These are phyloP conservation scores for Wickerhamiella nectarea DNA, from an alignment of 805 yeast species.

Conservation along the genomic window DNA sequence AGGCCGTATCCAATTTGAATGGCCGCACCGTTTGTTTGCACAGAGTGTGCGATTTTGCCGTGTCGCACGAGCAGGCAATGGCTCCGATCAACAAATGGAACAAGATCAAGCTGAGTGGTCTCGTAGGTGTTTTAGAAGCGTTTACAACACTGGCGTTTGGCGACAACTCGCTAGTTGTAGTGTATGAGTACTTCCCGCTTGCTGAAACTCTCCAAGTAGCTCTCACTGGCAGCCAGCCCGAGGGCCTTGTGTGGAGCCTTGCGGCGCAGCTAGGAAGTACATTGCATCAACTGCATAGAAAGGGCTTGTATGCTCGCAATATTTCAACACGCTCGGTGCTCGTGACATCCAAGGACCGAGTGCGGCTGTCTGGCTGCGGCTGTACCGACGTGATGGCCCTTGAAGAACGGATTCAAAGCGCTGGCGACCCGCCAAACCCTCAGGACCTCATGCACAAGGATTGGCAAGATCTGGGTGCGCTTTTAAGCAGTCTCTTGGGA, in stretches of 20 bases:
- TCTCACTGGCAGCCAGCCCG: constrained; percentile 44
- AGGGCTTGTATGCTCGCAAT: constrained; percentile 50
- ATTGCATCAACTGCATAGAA: constrained; percentile 47
- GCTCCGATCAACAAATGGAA: constrained; percentile 56
- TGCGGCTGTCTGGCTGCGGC: constrained; percentile 61
- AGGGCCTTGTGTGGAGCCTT: constrained; percentile 60
- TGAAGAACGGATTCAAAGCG: constrained; percentile 21
- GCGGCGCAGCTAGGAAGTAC: constrained; percentile 64
- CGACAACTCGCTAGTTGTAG: constrained; percentile 58
- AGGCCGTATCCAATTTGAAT: constrained; percentile 64
- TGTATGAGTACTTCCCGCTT: constrained; percentile 76
- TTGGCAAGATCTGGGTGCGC: constrained; percentile 36
- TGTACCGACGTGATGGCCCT: constrained; percentile 45
- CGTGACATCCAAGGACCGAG: constrained; percentile 55
- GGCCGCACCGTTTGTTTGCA: constrained; percentile 68
- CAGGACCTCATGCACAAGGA: constrained; percentile 30
- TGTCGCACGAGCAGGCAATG: constrained; percentile 45
- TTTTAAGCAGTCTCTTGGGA: constrained; percentile 42
- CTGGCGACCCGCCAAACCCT: not conserved
- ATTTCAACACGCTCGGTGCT: constrained; percentile 52
- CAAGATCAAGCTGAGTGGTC: constrained; percentile 37
- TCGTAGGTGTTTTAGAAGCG: constrained; percentile 61
- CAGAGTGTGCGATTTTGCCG: constrained; percentile 48
- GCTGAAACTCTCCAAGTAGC: constrained; percentile 56
- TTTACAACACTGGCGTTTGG: constrained; percentile 81